phyloP scores from a whole-genome alignment of 1,284 basidiomycete species.

The Anthracocystis panici-leucophaei region DNA sequence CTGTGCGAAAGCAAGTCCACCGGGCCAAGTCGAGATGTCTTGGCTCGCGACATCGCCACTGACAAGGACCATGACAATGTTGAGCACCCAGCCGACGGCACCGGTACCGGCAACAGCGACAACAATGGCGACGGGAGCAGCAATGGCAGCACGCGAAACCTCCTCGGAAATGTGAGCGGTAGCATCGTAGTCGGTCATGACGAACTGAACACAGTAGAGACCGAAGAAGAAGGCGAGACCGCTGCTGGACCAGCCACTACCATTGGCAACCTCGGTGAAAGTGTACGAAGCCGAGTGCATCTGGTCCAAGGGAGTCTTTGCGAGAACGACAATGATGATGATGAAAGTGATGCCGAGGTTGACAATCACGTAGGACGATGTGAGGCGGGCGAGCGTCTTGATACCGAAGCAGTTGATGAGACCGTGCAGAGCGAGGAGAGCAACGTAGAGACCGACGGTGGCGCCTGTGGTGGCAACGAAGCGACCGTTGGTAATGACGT shows the following conservation, averaged over 20 bases:
- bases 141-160: slow-evolving; percentile 86
- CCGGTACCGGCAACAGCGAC: slow-evolving; percentile 77
- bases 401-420: slow-evolving; percentile 82
- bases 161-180: slow-evolving; percentile 91
- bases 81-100: slow-evolving; percentile 67
- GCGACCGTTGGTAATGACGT: slow-evolving; percentile 59
- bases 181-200: slow-evolving; percentile 72
- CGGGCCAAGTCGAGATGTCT: slow-evolving; percentile 58
- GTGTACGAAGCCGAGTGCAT: slow-evolving; percentile 82
- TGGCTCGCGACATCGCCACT: slow-evolving; percentile 71
- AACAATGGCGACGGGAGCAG: slow-evolving; percentile 81
- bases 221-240: slow-evolving; percentile 89
- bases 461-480: slow-evolving; percentile 57
- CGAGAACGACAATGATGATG: slow-evolving; percentile 86
- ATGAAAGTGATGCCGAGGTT: slow-evolving; percentile 76
- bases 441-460: slow-evolving; percentile 64
- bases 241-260: slow-evolving; percentile 82
- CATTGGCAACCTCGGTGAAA: slow-evolving; percentile 76
- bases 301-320: slow-evolving; percentile 77
- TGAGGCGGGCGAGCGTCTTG: slow-evolving; percentile 80
- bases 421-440: slow-evolving; percentile 68
- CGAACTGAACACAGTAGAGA: slow-evolving; percentile 84
- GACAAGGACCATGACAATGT: slow-evolving; percentile 80
- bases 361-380: slow-evolving; percentile 85
- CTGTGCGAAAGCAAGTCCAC: slow-evolving; percentile 66